Percentiles rank a stretch among this genome's conserved stretches.
phyloP scores from a whole-genome alignment of 306 rosid genomes.

The Sechiopsis laciniata region DNA sequence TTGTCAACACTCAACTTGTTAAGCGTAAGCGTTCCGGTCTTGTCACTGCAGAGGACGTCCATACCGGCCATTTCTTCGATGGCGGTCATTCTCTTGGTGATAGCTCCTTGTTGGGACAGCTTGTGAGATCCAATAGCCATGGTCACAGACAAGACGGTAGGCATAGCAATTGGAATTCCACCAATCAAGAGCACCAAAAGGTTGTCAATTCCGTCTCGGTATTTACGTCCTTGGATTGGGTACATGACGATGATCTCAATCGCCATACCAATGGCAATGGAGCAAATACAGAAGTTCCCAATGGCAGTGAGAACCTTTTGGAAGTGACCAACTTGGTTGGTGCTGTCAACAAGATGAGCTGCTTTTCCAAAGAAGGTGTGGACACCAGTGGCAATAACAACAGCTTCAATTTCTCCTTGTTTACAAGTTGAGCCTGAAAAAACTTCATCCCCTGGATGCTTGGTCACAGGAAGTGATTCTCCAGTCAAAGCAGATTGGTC shows the following conservation, averaged over 20 bases:
- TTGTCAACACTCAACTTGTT: slow-evolving; percentile 85
- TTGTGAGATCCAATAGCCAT: slow-evolving; percentile 99
- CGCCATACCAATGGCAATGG: slow-evolving; percentile 86
- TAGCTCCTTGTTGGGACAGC: slow-evolving; percentile 95
- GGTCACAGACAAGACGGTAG: slow-evolving; percentile 93
- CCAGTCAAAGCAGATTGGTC: slow-evolving; percentile 98
- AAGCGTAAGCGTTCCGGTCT: slow-evolving; percentile 94
- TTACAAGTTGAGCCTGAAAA: slow-evolving; percentile 98
- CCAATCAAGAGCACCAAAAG: slow-evolving; percentile 95
- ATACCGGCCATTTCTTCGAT: slow-evolving; percentile 99
- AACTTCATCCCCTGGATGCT: slow-evolving; percentile 80
- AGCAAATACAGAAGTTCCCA: slow-evolving; percentile 94
- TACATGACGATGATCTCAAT: slow-evolving; percentile 89
- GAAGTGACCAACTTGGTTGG: slow-evolving; percentile 99
- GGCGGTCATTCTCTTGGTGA: slow-evolving; percentile 97
- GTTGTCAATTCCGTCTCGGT: slow-evolving; percentile 84
- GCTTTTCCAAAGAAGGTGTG: slow-evolving; percentile 98
- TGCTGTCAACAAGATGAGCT: slow-evolving; percentile 94
- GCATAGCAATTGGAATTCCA: slow-evolving; percentile 99
- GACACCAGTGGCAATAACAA: slow-evolving; percentile 96
- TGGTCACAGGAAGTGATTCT: slow-evolving; percentile 95
- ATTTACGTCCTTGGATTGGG: slow-evolving; percentile 81
- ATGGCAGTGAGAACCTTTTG: slow-evolving; percentile 86
- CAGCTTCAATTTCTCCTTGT: slow-evolving; percentile 95
- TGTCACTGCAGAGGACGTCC: slow-evolving; percentile 99